phyloP scores from a whole-genome alignment of 306 rosid genomes.

The Alnus glutinosa region DNA sequence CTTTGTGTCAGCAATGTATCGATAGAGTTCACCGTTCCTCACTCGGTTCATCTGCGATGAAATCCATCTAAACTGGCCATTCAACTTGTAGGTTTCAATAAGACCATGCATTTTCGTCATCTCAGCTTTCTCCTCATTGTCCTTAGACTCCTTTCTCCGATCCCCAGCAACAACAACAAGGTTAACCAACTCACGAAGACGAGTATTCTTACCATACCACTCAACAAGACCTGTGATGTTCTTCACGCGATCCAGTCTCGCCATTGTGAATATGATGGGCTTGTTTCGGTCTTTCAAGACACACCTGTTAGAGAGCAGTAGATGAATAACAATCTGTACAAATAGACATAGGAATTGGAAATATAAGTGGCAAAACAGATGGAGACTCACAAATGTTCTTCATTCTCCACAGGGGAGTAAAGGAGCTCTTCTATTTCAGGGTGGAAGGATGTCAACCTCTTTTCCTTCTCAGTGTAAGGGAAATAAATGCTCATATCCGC shows the following conservation, averaged over 20 bases:
- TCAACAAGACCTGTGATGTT: conserved; percentile 95
- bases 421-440: conserved; percentile 92
- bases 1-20: conserved; percentile 72
- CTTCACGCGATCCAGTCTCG: conserved; percentile 97
- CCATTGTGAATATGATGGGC: conserved; percentile 99
- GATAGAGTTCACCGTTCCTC: conserved; percentile 92
- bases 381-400: conserved; percentile 79
- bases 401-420: conserved; percentile 78
- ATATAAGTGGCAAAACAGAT: background rate
- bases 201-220: conserved; percentile 89
- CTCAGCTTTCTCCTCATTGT: conserved; percentile 89
- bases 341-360: background rate
- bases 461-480: conserved; percentile 67
- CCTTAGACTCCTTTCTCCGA: conserved; percentile 93
- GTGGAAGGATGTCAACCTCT: conserved; percentile 77
- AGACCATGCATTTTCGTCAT: conserved; percentile 83
- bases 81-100: conserved; percentile 83
- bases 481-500: conserved; percentile 89
- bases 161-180: conserved; percentile 96
- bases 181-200: conserved; percentile 86
- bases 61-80: conserved; percentile 96
- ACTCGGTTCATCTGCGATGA: conserved; percentile 97
- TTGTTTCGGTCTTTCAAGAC: conserved; percentile 89
- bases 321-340: background rate
- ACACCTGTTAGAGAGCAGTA: conserved; percentile 42